Evolutionary conservation across 306 rosid genomes (phyloP).

Genomic region (Sophora flavescens): DNA sequence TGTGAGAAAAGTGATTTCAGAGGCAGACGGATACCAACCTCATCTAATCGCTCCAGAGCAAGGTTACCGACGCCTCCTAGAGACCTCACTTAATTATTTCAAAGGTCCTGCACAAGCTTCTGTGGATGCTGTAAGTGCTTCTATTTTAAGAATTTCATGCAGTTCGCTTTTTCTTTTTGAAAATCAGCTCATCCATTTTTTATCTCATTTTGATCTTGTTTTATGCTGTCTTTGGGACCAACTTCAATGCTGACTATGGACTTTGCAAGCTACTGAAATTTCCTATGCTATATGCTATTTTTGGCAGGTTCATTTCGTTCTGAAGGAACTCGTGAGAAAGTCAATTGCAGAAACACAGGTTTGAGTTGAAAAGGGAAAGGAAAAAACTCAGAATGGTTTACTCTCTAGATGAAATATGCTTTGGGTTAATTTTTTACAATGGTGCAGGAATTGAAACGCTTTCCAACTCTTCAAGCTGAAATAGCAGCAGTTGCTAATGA

Average conservation of each 20-base stretch:
- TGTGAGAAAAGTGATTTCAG: constrained; percentile 89
- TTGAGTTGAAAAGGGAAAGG: constrained; percentile 11
- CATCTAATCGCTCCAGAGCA: constrained; percentile 95
- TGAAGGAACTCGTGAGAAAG: constrained; percentile 92
- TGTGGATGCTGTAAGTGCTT: constrained; percentile 87
- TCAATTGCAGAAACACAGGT: constrained; percentile 94
- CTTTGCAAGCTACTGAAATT: not conserved
- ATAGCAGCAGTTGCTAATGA: constrained; percentile 80
- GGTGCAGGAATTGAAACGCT: constrained; percentile 83
- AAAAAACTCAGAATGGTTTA: not conserved
- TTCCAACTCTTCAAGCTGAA: constrained; percentile 87
- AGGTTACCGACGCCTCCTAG: constrained; percentile 94
- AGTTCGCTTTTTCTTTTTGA: not conserved
- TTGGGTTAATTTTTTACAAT: constrained; percentile 37
- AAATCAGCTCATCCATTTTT: not conserved
- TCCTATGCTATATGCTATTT: not conserved
- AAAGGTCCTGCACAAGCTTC: constrained; percentile 98
- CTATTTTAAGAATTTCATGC: not conserved
- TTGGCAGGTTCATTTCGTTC: constrained; percentile 83
- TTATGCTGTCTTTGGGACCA: not conserved
- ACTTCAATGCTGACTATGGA: not conserved
- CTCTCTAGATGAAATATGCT: not conserved
- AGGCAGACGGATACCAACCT: constrained; percentile 98
- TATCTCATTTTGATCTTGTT: constrained; percentile 18
- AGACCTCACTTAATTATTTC: constrained; percentile 80